A percentile compares a stretch with the other conserved stretches of the same genome.
These are phyloP conservation scores for Raddia distichophylla DNA, from an alignment of 176 grass and related monocot species.

Conservation along the genomic window DNA sequence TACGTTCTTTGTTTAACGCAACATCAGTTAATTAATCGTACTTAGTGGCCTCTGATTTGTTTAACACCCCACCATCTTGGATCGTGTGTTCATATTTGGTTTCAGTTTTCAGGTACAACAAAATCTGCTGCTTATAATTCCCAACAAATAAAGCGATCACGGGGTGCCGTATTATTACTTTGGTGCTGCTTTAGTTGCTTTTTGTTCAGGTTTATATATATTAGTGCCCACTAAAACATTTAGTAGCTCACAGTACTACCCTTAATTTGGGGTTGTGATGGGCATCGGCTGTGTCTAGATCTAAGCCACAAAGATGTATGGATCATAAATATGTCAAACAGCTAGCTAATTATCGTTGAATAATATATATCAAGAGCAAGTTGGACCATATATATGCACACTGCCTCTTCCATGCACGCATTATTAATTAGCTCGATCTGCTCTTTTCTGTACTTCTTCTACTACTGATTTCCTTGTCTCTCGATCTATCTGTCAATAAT, in stretches of 20 bases:
- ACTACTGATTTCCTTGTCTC: conserved; percentile 19
- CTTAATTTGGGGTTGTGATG: not conserved
- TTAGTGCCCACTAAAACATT: not conserved
- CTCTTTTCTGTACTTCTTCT: conserved; percentile 2
- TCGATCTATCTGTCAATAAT: not conserved
- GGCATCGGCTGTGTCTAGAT: not conserved
- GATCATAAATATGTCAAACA: not conserved
- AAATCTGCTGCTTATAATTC: conserved; percentile 9
- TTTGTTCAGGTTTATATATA: conserved; percentile 20
- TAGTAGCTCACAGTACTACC: not conserved
- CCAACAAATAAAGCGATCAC: conserved; percentile 6
- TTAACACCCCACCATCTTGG: conserved; percentile 33
- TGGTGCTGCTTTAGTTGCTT: conserved; percentile 28
- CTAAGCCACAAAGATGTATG: not conserved
- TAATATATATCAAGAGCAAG: not conserved
- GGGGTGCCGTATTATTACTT: not conserved
- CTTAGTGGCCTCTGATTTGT: conserved; percentile 22
- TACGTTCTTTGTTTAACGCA: not conserved
- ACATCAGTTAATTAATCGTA: not conserved
- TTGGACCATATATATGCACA: not conserved
- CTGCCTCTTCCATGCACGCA: not conserved
- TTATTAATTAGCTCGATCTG: not conserved
- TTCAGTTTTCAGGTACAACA: not conserved
- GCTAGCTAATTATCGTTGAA: no score
- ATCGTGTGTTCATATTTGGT: conserved; percentile 35